Conservation (phyloP, 305 asterid species). For the Fraxinus nigra region DNA sequence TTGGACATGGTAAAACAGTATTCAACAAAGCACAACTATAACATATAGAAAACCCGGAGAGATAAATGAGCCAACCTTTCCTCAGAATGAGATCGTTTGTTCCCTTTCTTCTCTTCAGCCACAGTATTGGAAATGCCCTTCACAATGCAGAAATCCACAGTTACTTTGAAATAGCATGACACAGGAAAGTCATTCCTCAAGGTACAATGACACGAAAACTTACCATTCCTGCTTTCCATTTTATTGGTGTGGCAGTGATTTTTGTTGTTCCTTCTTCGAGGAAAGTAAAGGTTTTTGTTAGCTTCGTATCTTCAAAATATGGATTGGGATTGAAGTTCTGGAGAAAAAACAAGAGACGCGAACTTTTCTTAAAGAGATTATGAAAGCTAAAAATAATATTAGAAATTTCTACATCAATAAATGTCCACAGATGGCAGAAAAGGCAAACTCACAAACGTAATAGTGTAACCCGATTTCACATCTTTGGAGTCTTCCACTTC, state of each 20-base stretch:
- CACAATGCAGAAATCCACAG: slow-evolving; percentile 32
- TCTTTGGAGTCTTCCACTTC: slow-evolving; percentile 87
- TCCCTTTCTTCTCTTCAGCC: slow-evolving; percentile 74
- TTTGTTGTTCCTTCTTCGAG: slow-evolving; percentile 80
- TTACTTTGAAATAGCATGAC: slow-evolving; percentile 10
- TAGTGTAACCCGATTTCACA: slow-evolving; percentile 82
- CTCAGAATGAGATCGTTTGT: slow-evolving; percentile 71
- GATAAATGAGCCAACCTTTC: slow-evolving; percentile 54
- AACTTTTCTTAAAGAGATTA: not conserved
- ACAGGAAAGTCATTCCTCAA: not conserved
- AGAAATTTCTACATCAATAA: not conserved
- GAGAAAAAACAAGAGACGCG: slow-evolving; percentile 10
- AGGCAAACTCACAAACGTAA: slow-evolving; percentile 65
- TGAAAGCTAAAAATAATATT: not conserved
- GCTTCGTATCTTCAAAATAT: slow-evolving; percentile 70
- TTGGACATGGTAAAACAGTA: not conserved
- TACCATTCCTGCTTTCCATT: slow-evolving; percentile 94
- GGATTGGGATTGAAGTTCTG: slow-evolving; percentile 83
- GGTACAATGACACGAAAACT: slow-evolving; percentile 20
- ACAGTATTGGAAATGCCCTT: slow-evolving; percentile 76
- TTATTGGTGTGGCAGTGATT: slow-evolving; percentile 72
- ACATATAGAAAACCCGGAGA: not conserved
- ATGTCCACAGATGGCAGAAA: not conserved
- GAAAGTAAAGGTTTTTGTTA: slow-evolving; percentile 76
- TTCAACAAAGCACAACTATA: not conserved